Percentiles rank a stretch among this genome's conserved stretches.
Evolutionary conservation across 1,284 basidiomycete genomes (phyloP).

Genomic region (Apiotrichum sp.): DNA sequence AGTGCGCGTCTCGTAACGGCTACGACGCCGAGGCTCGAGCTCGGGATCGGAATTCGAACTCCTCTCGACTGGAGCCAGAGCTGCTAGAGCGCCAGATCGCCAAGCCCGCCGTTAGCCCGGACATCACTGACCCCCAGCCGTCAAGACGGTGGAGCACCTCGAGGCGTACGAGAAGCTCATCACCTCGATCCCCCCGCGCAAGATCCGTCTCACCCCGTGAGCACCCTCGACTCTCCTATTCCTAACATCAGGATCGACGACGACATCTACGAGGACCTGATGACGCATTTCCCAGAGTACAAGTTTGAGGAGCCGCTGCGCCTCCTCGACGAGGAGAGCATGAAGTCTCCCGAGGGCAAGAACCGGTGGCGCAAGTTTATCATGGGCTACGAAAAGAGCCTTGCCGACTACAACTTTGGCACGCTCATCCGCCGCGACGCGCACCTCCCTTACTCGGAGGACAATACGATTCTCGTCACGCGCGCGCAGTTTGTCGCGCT

Average conservation of each 20-base stretch:
- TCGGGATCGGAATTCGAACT: not conserved
- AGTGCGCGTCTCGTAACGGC: not conserved
- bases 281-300: slow-evolving; percentile 77
- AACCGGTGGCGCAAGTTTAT: slow-evolving; percentile 89
- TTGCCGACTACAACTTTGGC: slow-evolving; percentile 96
- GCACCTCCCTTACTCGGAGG: slow-evolving; percentile 77
- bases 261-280: slow-evolving; percentile 76
- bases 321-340: slow-evolving; percentile 82
- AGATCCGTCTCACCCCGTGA: slow-evolving; percentile 75
- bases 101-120: not conserved
- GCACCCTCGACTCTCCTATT: slow-evolving; percentile 22
- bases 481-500: slow-evolving; percentile 76
- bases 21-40: too few relatives aligned
- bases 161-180: slow-evolving; percentile 96
- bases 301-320: slow-evolving; percentile 60
- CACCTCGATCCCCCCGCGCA: slow-evolving; percentile 69
- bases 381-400: slow-evolving; percentile 64
- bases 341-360: slow-evolving; percentile 91
- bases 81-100: not conserved
- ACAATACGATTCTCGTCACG: slow-evolving; percentile 89
- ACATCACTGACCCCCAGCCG: slow-evolving; percentile 53
- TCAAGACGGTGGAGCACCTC: slow-evolving; percentile 92
- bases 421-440: slow-evolving; percentile 83
- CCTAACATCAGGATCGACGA: slow-evolving; percentile 66
- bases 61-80: not conserved